A percentile compares a stretch with the other conserved stretches of the same genome.
Evolutionary conservation across 2,329 filamentous ascomycete genomes (phyloP).

Genomic region (Zasmidium angulare): DNA sequence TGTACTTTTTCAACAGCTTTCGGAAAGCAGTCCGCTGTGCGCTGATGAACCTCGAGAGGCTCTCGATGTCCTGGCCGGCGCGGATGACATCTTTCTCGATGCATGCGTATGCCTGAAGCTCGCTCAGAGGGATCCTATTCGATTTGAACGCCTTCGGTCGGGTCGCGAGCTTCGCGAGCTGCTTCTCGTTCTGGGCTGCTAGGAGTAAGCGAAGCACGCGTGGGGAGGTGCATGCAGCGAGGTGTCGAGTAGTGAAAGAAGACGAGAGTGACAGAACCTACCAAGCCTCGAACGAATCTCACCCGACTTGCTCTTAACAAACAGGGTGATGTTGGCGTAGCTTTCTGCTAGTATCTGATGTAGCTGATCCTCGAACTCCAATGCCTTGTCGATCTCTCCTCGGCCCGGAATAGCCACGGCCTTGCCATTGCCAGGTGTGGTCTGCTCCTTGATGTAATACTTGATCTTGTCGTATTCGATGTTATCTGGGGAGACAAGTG

Average conservation of each 20-base stretch:
- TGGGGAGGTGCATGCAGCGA: neutral
- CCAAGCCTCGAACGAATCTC: slow-evolving; percentile 71
- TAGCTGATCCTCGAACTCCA: slow-evolving; percentile 70
- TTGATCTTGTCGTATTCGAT: slow-evolving; percentile 89
- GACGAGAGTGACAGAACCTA: slow-evolving; percentile 42
- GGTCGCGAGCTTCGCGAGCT: slow-evolving; percentile 27
- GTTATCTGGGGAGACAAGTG: slow-evolving; percentile 61
- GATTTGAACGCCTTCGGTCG: slow-evolving; percentile 23
- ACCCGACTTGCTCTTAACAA: slow-evolving; percentile 75
- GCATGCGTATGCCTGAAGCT: slow-evolving; percentile 52
- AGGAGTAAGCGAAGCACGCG: neutral
- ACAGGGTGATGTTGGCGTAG: slow-evolving; percentile 74
- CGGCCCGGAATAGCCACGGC: slow-evolving; percentile 75
- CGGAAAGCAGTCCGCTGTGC: slow-evolving; percentile 75
- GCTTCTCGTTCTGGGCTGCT: slow-evolving; percentile 18
- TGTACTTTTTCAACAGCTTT: slow-evolving; percentile 84
- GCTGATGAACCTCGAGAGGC: slow-evolving; percentile 68
- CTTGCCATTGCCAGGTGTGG: slow-evolving; percentile 66
- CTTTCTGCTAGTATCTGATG: slow-evolving; percentile 70
- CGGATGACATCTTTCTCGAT: slow-evolving; percentile 52
- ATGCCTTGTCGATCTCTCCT: slow-evolving; percentile 42
- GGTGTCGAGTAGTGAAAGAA: neutral
- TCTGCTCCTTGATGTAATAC: slow-evolving; percentile 78
- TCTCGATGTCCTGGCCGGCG: slow-evolving; percentile 70
- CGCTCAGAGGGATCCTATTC: slow-evolving; percentile 42